These are phyloP conservation scores for Exophiala bonariae DNA, from an alignment of 2,329 filamentous ascomycete species.

Conservation along the genomic window DNA sequence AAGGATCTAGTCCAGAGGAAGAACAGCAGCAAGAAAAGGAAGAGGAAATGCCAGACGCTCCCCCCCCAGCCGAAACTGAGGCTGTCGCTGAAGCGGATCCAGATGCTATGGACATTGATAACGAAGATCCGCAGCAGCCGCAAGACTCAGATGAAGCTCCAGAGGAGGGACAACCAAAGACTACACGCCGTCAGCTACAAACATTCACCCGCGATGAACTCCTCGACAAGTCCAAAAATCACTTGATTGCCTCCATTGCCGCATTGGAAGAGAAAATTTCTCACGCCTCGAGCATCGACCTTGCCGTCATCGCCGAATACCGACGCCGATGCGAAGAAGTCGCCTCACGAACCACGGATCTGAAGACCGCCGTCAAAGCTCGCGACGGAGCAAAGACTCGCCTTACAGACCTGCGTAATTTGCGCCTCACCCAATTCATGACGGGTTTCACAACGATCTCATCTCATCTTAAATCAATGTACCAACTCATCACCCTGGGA, in stretches of 20 bases:
- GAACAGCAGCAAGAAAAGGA: slow-evolving; percentile 5
- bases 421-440: slow-evolving; percentile 96
- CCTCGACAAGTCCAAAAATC: slow-evolving; percentile 62
- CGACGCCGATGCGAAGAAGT: slow-evolving; percentile 83
- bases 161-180: slow-evolving; percentile 1
- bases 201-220: slow-evolving; percentile 74
- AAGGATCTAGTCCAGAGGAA: slow-evolving; percentile 13
- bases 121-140: slow-evolving; percentile 55
- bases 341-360: slow-evolving; percentile 75
- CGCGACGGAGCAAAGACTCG: slow-evolving; percentile 89
- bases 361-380: slow-evolving; percentile 72
- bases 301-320: slow-evolving; percentile 86
- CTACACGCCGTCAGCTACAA: slow-evolving; percentile 62
- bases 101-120: slow-evolving; percentile 29
- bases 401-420: slow-evolving; percentile 84
- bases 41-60: slow-evolving; percentile 51
- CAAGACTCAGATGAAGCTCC: slow-evolving; percentile 29
- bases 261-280: slow-evolving; percentile 73
- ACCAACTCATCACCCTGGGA: slow-evolving; percentile 99
- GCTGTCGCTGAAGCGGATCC: slow-evolving; percentile 72
- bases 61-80: slow-evolving; percentile 38
- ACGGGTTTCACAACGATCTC: slow-evolving; percentile 95
- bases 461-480: slow-evolving; percentile 96
- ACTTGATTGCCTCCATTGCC: slow-evolving; percentile 65
- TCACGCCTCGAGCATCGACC: slow-evolving; percentile 76